A percentile compares a stretch with the other conserved stretches of the same genome.
Evolutionary conservation across 2,329 filamentous ascomycete genomes (phyloP).

Genomic region (Dactylellina haptotyla): DNA sequence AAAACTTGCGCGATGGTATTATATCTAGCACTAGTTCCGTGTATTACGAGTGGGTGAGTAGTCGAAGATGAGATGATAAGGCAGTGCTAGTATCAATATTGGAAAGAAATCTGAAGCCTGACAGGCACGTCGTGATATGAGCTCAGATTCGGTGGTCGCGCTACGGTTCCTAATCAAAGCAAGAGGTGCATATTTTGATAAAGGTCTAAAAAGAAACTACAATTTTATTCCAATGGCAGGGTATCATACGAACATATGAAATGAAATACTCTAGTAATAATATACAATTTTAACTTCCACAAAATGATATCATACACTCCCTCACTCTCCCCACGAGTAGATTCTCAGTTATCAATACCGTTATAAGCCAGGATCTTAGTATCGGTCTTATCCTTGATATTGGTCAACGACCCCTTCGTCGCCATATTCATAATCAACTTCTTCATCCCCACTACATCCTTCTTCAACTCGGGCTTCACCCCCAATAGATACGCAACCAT

Average conservation of each 20-base stretch:
- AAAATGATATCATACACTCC: neutral
- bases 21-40: too few relatives aligned
- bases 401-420: conserved; percentile 9
- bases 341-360: neutral
- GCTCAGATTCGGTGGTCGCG: too few relatives aligned
- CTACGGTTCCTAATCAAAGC: too few relatives aligned
- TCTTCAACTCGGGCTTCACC: conserved; percentile 16
- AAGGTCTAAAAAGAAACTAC: neutral
- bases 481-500: conserved; percentile 71
- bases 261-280: neutral
- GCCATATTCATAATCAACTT: conserved; percentile 36
- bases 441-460: conserved; percentile 43
- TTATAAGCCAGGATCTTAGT: conserved; percentile 41
- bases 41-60: too few relatives aligned
- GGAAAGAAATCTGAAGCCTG: too few relatives aligned
- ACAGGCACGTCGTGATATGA: too few relatives aligned
- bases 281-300: neutral
- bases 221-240: neutral
- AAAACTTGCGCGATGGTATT: too few relatives aligned
- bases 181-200: too few relatives aligned
- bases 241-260: conserved; percentile 20
- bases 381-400: conserved; percentile 14
- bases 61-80: too few relatives aligned
- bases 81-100: too few relatives aligned
- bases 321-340: neutral